phyloP scores from a whole-genome alignment of 1,284 basidiomycete species.

The Cutaneotrichosporon sp. region DNA sequence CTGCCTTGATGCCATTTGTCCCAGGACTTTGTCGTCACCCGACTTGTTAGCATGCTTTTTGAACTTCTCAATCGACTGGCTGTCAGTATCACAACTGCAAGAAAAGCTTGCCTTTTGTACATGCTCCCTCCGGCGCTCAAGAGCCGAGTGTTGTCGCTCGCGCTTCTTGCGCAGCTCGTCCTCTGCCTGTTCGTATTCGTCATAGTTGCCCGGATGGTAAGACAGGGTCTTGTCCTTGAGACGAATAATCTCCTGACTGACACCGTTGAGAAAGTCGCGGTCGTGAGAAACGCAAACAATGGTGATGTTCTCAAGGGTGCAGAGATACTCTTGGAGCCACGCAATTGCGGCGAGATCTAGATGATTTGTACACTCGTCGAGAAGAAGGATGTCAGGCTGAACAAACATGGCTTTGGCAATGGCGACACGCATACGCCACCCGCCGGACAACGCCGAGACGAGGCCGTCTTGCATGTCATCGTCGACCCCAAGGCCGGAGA shows the following conservation, averaged over 20 bases:
- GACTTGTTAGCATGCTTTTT: conserved; percentile 13
- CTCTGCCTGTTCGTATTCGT: conserved; percentile 18
- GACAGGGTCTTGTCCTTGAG: conserved; percentile 57
- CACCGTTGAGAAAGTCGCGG: conserved; percentile 61
- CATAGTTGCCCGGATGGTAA: conserved; percentile 44
- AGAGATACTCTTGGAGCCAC: conserved; percentile 56
- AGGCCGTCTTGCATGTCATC: conserved; percentile 53
- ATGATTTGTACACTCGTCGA: conserved; percentile 51
- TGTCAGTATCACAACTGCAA: background rate
- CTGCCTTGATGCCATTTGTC: conserved; percentile 54
- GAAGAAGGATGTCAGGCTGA: conserved; percentile 48
- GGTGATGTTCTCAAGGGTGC: conserved; percentile 46
- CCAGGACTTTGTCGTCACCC: conserved; percentile 18
- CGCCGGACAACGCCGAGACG: conserved; percentile 58
- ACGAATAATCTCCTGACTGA: conserved; percentile 64
- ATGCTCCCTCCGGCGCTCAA: conserved; percentile 56
- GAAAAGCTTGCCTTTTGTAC: conserved; percentile 18
- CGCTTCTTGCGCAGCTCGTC: conserved; percentile 48
- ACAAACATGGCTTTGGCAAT: conserved; percentile 51
- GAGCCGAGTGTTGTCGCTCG: conserved; percentile 54
- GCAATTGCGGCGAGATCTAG: conserved; percentile 48
- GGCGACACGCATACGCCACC: conserved; percentile 61
- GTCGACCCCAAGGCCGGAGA: conserved; percentile 57
- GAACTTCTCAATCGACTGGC: conserved; percentile 10
- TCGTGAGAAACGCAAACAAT: conserved; percentile 65